Conservation (phyloP, 225 moss, liverwort and hornwort genomes). For the Antitrichia curtipendula region DNA sequence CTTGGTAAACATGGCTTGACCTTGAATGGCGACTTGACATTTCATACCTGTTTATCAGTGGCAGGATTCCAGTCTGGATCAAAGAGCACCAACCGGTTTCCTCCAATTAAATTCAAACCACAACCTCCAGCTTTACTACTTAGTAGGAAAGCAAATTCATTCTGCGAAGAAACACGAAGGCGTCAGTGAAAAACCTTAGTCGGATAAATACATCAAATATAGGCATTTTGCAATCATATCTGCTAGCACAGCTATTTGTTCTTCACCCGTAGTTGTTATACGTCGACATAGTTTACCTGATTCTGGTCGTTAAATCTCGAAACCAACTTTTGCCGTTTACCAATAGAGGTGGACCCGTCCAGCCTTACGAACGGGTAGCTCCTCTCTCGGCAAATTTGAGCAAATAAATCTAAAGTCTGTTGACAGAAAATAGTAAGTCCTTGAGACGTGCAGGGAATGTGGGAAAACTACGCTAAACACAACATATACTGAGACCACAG, state of each 20-base stretch:
- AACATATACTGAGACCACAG: not conserved
- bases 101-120: conserved; percentile 92
- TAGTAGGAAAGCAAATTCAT: conserved; percentile 90
- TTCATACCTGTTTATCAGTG: conserved; percentile 84
- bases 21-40: not conserved
- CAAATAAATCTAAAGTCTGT: conserved; percentile 93
- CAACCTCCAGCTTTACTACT: conserved; percentile 99
- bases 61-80: conserved; percentile 99
- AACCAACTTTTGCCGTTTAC: conserved; percentile 92
- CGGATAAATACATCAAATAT: not conserved
- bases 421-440: not conserved
- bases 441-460: not conserved
- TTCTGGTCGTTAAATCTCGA: conserved; percentile 77
- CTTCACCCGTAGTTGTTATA: not conserved
- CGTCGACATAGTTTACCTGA: conserved; percentile 27
- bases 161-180: conserved; percentile 26
- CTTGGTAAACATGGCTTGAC: not conserved
- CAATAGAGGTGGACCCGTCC: conserved; percentile 81
- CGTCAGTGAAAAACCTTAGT: not conserved
- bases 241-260: not conserved
- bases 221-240: not conserved
- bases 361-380: conserved; percentile 82
- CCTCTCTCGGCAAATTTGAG: conserved; percentile 88
- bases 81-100: conserved; percentile 92
- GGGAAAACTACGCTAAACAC: not conserved